Evolutionary conservation across 805 yeast genomes (phyloP).

Genomic region (Cyberlindnera meyerae): DNA sequence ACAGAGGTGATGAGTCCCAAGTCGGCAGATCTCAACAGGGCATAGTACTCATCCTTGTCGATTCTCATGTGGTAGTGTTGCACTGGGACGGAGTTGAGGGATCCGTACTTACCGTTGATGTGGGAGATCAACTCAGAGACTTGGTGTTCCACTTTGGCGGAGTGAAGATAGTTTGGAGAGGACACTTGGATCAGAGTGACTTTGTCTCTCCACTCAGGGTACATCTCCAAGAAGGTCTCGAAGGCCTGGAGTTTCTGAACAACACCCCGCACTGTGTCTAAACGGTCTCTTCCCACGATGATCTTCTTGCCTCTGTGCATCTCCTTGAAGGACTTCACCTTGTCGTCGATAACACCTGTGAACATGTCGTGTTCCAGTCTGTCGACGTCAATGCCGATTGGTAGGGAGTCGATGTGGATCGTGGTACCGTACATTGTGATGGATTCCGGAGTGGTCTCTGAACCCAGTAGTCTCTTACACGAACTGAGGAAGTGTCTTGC

Average conservation of each 20-base stretch:
- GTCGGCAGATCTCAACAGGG: constrained; percentile 84
- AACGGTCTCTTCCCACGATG: constrained; percentile 89
- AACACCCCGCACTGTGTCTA: constrained; percentile 90
- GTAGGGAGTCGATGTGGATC: constrained; percentile 69
- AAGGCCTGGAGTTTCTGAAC: constrained; percentile 89
- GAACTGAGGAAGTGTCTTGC: constrained; percentile 88
- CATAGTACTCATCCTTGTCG: constrained; percentile 83
- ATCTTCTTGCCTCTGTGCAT: constrained; percentile 64
- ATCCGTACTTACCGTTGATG: constrained; percentile 83
- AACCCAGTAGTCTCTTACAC: constrained; percentile 82
- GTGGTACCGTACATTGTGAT: constrained; percentile 74
- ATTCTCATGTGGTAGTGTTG: constrained; percentile 90
- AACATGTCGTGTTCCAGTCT: constrained; percentile 58
- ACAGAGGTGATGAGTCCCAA: constrained; percentile 83
- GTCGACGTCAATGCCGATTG: constrained; percentile 84
- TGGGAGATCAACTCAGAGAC: constrained; percentile 77
- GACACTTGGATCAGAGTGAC: constrained; percentile 92
- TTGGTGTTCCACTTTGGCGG: constrained; percentile 66
- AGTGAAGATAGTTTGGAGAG: constrained; percentile 50
- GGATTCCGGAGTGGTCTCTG: constrained; percentile 42
- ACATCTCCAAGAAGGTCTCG: constrained; percentile 81
- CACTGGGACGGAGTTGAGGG: constrained; percentile 78
- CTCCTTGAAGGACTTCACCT: constrained; percentile 59
- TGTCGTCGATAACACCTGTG: constrained; percentile 45
- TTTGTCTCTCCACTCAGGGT: constrained; percentile 85